These are phyloP conservation scores for Polychytrium aggregatum DNA, from an alignment of 192 early-diverging fungal species.

Conservation along the genomic window DNA sequence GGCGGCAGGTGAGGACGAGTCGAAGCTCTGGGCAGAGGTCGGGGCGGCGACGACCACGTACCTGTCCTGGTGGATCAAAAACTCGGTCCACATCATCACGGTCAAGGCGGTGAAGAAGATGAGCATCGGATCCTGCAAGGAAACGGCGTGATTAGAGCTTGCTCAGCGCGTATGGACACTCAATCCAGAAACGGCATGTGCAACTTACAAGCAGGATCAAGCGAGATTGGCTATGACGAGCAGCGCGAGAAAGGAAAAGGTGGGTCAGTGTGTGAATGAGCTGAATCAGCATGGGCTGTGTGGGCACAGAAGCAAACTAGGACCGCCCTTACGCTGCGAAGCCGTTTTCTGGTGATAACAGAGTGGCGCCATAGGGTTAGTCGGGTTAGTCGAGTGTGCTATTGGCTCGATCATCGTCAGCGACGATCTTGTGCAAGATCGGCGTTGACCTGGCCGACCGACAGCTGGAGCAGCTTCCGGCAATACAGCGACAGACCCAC, in stretches of 20 bases:
- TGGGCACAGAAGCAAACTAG: too few species aligned
- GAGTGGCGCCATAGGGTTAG: too few species aligned
- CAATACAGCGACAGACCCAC: too few species aligned
- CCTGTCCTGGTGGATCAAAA: slow-evolving; percentile 25
- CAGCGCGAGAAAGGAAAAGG: too few species aligned
- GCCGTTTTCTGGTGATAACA: slow-evolving; percentile 12
- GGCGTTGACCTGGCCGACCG: not conserved
- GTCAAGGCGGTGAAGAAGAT: slow-evolving; percentile 41
- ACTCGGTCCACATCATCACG: slow-evolving; percentile 34
- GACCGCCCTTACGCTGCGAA: slow-evolving; percentile 6
- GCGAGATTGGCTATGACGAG: slow-evolving; percentile 31
- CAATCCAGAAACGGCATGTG: not conserved
- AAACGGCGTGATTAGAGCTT: not conserved
- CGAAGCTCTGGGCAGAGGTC: too few species aligned
- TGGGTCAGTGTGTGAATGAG: too few species aligned
- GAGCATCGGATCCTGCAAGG: slow-evolving; percentile 30
- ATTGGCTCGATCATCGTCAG: too few species aligned
- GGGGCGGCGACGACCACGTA: too few species aligned
- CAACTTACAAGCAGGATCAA: slow-evolving; percentile 28
- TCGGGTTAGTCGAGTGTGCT: too few species aligned
- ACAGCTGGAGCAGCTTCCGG: not conserved
- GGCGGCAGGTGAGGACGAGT: not conserved
- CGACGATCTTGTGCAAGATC: too few species aligned
- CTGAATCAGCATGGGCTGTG: too few species aligned
- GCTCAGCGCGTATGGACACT: too few species aligned